Evolutionary conservation across 108 stramenopile species (phyloP), one percentile per base, ranked within the genome.

Genomic region (Schizochytrium sp.): DNA sequence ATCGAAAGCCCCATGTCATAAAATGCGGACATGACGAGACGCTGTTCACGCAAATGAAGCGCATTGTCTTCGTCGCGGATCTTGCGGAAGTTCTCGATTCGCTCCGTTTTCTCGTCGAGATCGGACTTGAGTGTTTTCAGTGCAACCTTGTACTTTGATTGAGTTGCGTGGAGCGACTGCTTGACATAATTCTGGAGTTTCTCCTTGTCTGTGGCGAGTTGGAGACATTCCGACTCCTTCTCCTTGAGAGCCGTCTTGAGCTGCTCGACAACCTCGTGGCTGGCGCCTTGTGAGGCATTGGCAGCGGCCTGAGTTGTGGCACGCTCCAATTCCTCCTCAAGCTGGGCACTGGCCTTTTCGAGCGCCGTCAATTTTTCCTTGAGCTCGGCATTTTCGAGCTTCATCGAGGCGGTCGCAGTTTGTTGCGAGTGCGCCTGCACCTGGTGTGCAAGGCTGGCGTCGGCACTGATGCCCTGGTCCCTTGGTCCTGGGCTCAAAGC

Each of bases 101-200:
- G 44, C 51, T 83, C 76, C n/a, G 14, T 83, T 23, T 83, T 83
- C 45, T 83, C 51, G 45, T 83, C 76, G 48, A 83, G 76, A 4
- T 83, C 76, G 0, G 45, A 47, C 51, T 83, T 83, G 6, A 83
- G 76, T 6, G 48, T 83, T 45, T 83, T 83, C 19, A 83, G 45
- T 55, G 76, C 76, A 12, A 83, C 51, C 51, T 83, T 83, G 76
- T 83, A 83, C 76, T 83, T 83, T 12, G 45, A 53, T 45, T 83
- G 76, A 10, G 76, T 83, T 23, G 51, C 51, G n/a, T 53, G 48
- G 43, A 83, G n/a, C 10, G 76, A 53, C 51, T 83, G 76, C 4
- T 83, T 83, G 10, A 83, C 76, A 23, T 83, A 83, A 1, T 1
- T 83, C 28, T 83, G 76, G 16, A 83, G 76, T 45, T 83, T 83